phyloP scores from a whole-genome alignment of 2,329 filamentous ascomycete species.

The Sporothrix phasma region DNA sequence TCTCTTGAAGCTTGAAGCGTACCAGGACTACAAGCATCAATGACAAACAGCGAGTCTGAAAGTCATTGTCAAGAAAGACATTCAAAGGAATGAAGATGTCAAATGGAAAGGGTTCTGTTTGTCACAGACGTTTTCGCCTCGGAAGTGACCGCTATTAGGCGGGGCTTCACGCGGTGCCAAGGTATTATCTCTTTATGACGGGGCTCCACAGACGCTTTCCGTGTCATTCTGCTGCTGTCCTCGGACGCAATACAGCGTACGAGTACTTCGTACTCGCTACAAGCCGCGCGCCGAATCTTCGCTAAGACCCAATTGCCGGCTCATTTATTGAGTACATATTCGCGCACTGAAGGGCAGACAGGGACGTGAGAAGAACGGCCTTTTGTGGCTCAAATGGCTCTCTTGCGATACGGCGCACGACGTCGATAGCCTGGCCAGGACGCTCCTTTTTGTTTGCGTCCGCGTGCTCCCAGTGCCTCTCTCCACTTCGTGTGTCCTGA shows the following conservation, averaged over 20 bases:
- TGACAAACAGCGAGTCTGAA: background rate
- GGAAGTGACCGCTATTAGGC: conserved; percentile 5
- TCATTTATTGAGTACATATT: too few species aligned
- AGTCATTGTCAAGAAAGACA: background rate
- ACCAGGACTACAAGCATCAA: background rate
- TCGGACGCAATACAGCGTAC: background rate
- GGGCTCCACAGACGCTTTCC: background rate
- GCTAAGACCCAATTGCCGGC: conserved; percentile 13
- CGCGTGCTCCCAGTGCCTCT: background rate
- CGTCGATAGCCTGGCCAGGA: background rate
- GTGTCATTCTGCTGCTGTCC: background rate
- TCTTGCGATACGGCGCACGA: conserved; percentile 4
- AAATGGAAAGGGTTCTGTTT: background rate
- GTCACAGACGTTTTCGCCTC: background rate
- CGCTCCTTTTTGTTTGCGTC: background rate
- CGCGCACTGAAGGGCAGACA: background rate
- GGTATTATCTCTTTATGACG: background rate
- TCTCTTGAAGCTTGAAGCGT: background rate
- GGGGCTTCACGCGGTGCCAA: conserved; percentile 1
- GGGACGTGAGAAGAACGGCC: background rate
- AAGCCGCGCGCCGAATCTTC: background rate
- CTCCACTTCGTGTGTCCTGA: background rate
- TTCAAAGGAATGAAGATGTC: background rate
- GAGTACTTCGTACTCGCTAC: too few species aligned
- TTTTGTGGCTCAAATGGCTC: background rate